Base-by-base conservation (phyloP, 768 basidiomycete species). In the Grammothele lineata region DNA sequence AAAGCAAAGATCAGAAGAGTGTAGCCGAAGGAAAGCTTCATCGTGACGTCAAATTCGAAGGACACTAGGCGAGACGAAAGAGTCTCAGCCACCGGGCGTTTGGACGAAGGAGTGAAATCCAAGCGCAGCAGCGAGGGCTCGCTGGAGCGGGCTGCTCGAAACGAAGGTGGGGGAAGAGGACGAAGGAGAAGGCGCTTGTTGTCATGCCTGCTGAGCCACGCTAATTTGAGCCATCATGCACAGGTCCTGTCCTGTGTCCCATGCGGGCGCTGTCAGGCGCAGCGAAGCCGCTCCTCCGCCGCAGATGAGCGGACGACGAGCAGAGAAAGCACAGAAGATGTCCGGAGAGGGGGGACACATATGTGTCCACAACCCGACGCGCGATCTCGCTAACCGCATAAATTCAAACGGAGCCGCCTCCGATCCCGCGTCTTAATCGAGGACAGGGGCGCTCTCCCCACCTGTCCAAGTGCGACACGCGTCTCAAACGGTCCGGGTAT, bases 41-140 rank as follows among this genome's bases (percentile, higher is more conserved):
- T 53, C n/a, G 27, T 30, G 27, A 14, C 27, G 27, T 30, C 14
- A 30, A 30, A 30, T n/a, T n/a, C n/a, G 27, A 30, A 30, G 27
- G 27, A 30, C n/a, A n/a, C n/a, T n/a, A n/a, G n/a, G n/a, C n/a
- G 14, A 7, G 27, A 14, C 8, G 27, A 30, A 30, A 30, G 27
- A 30, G 14, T n/a, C 27, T 7, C 27, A 30, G 27, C 27, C 27
- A 14, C 8, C 27, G 7, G 27, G 34, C 42, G 17, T 30, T 37
- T 40, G 38, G 35, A 45, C 46, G 37, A 53, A 53, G 22, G 51
- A 53, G 41, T 44, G 51, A 45, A 26, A 45, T 8, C 35, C 35
- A 8, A 14, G 15, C 6, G 35, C 18, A 6, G 35, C 35, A n/a
- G 12, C 46, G 37, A 39, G 24, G 32, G 11, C 18, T n/a, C n/a